Conservation (phyloP, 495 filamentous ascomycete genomes). For the Lineolata rhizophorae region DNA sequence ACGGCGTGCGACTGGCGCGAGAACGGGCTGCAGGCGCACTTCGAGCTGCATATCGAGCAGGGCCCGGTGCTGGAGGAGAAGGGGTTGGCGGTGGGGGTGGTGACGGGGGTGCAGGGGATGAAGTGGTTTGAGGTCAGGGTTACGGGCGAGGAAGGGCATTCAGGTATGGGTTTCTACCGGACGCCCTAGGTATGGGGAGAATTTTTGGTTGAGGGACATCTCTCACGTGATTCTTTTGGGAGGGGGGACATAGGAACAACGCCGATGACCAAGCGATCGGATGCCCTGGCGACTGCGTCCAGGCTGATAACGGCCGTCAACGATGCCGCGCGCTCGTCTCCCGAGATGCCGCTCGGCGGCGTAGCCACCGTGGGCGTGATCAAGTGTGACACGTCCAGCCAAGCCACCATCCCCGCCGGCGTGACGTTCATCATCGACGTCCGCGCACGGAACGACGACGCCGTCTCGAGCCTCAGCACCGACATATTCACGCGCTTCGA, state of each 20-base stretch:
- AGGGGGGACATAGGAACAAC: too few species aligned
- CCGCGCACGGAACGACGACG: constrained; percentile 7
- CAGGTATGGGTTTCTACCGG: too few species aligned
- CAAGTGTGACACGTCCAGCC: constrained; percentile 7
- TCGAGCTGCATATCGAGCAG: constrained; percentile 13
- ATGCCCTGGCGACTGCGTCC: constrained; percentile 10
- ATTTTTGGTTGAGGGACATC: background rate
- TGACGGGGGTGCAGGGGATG: constrained; percentile 10
- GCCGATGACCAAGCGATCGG: constrained; percentile 7
- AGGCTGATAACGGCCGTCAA: constrained; percentile 7
- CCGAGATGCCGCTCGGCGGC: too few species aligned
- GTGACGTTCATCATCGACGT: constrained; percentile 10
- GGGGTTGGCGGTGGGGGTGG: constrained; percentile 7
- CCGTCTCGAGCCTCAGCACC: constrained; percentile 5
- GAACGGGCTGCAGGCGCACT: constrained; percentile 9
- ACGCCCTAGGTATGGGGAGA: constrained; percentile 1
- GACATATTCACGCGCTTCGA: constrained; percentile 6
- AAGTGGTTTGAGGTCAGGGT: constrained; percentile 9
- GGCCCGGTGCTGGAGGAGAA: constrained; percentile 9
- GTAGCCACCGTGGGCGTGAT: constrained; percentile 11
- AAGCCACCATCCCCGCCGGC: constrained; percentile 9
- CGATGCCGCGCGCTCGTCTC: too few species aligned
- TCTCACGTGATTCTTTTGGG: background rate
- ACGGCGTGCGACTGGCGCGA: constrained; percentile 8
- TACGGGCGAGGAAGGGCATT: constrained; percentile 7